Conservation (phyloP, 2,329 filamentous ascomycete species). For the Alternaria burnsii region DNA sequence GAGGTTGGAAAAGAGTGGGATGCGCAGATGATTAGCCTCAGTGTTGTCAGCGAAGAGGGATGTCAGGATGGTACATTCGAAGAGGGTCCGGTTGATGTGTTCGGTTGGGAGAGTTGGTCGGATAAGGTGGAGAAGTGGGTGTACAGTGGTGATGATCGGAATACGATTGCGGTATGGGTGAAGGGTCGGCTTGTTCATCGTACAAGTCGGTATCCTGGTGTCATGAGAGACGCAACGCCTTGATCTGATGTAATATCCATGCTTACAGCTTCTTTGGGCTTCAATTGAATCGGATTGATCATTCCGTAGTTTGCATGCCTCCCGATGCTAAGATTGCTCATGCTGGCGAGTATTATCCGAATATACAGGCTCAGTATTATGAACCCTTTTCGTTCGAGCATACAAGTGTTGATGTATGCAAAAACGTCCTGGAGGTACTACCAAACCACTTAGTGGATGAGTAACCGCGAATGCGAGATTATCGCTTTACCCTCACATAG, state of each 20-base stretch:
- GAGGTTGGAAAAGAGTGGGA: conserved; percentile 90
- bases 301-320: too few relatives aligned
- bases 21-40: conserved; percentile 80
- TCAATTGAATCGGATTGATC: too few relatives aligned
- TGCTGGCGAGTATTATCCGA: too few relatives aligned
- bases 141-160: conserved; percentile 91
- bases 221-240: neutral
- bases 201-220: conserved; percentile 24
- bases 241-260: neutral
- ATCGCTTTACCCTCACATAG: too few relatives aligned
- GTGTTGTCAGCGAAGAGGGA: conserved; percentile 47
- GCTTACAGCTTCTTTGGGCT: too few relatives aligned
- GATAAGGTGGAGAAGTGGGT: conserved; percentile 93
- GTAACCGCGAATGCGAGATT: too few relatives aligned
- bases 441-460: too few relatives aligned
- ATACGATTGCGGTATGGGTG: conserved; percentile 90
- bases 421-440: too few relatives aligned
- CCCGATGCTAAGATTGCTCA: too few relatives aligned
- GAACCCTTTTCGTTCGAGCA: too few relatives aligned
- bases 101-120: conserved; percentile 90
- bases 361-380: too few relatives aligned
- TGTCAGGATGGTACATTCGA: conserved; percentile 52
- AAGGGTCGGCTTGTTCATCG: conserved; percentile 79
- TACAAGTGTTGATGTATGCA: too few relatives aligned
- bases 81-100: conserved; percentile 80